Conservation (phyloP, 2,329 filamentous ascomycete genomes). For the Xylaria hypoxylon region DNA sequence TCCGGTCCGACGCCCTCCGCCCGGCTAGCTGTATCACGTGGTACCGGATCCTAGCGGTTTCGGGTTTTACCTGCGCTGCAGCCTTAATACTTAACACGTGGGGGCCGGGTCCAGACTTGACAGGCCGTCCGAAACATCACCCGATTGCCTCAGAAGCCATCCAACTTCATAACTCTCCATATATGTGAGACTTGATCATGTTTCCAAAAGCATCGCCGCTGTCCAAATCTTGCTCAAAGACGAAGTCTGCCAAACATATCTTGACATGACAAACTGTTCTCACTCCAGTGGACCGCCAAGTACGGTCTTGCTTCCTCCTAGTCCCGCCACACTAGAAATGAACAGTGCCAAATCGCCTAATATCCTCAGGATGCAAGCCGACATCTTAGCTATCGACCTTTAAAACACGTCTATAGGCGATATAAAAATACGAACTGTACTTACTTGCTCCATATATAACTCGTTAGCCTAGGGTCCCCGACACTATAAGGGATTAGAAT, state of each 20-base stretch:
- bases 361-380: background rate
- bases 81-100: slow-evolving; percentile 12
- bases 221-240: background rate
- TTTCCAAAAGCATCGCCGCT: background rate
- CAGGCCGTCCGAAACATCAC: slow-evolving; percentile 2
- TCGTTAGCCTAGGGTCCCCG: too few species aligned
- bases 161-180: background rate
- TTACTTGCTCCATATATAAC: too few species aligned
- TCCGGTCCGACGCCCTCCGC: background rate
- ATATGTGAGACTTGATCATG: background rate
- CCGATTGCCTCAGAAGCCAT: background rate
- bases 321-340: background rate
- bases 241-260: background rate
- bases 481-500: too few species aligned
- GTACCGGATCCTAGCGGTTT: slow-evolving; percentile 9
- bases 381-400: background rate
- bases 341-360: background rate
- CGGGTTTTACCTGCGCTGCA: background rate
- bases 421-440: too few species aligned
- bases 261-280: background rate
- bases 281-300: too few species aligned
- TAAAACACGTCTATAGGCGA: too few species aligned
- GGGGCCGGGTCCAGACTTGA: slow-evolving; percentile 1
- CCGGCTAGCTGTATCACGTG: slow-evolving; percentile 8
- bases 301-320: background rate